phyloP scores from a whole-genome alignment of 371 early-diverging fungal genomes.

The Lichtheimia corymbifera region DNA sequence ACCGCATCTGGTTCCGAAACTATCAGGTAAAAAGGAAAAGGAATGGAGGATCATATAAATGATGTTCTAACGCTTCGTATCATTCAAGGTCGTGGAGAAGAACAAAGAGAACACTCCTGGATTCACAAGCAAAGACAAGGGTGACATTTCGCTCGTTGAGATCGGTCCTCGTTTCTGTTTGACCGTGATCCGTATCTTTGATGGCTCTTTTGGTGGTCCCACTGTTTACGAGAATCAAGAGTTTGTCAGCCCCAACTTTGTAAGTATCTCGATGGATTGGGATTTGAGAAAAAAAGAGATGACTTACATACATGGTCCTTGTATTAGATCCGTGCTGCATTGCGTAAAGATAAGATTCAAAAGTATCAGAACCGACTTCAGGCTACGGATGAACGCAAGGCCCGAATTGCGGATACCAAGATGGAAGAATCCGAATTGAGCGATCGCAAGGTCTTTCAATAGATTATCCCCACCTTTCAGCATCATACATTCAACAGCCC shows the following conservation, averaged over 20 bases:
- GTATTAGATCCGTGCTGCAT: conserved; percentile 34
- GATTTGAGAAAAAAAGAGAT: neutral
- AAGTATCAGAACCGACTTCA: conserved; percentile 57
- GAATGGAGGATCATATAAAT: neutral
- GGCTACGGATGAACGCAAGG: conserved; percentile 46
- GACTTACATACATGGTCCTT: neutral
- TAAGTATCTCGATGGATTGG: conserved; percentile 21
- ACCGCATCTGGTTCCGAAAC: conserved; percentile 94
- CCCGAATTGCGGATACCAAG: conserved; percentile 50
- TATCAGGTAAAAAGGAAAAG: conserved; percentile 71
- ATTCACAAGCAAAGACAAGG: conserved; percentile 57
- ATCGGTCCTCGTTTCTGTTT: conserved; percentile 98
- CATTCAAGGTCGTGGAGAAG: conserved; percentile 53
- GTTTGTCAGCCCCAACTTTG: conserved; percentile 80
- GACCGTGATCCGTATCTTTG: conserved; percentile 91
- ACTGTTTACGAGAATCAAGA: conserved; percentile 89
- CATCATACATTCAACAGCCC: too few relatives aligned
- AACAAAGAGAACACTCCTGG: conserved; percentile 53
- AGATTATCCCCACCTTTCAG: conserved; percentile 13
- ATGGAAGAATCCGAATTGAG: conserved; percentile 56
- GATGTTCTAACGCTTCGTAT: neutral
- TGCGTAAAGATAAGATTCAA: conserved; percentile 54
- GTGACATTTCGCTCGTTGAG: conserved; percentile 84
- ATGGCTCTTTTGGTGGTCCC: conserved; percentile 91
- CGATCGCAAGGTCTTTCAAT: conserved; percentile 58